Base-by-base conservation (phyloP, 2,329 filamentous ascomycete species). In the Trichoderma gracile region DNA sequence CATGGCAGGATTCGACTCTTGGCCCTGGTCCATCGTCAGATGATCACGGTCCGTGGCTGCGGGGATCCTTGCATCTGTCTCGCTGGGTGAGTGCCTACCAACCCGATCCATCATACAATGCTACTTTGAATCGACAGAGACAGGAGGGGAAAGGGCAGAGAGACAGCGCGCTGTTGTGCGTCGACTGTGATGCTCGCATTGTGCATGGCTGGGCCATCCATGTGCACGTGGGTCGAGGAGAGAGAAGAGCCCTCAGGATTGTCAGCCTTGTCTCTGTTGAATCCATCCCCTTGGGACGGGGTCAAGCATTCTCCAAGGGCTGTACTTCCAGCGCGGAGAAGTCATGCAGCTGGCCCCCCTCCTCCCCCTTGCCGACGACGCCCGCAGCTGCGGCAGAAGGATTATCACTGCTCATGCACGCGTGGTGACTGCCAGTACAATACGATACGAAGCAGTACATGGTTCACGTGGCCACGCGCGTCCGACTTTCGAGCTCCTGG, bases 11-110 rank as follows among this genome's bases (percentile, higher is more conserved):
- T 62, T 62, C 21, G n/a, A 49, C 33, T 12, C 38, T 45, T 15
- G 58, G 58, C 58, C 58, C 58, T 62, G 49, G 58, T 54, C 49
- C 25, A 50, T 54, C 58, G 58, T 62, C 58, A 62, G 49, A 62
- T 62, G 58, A 62, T 62, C 58, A 62, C 25, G 15, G 21, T 40
- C 58, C 58, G 21, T 43, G 58, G 33, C 21, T 64, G 61, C 61
- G 61, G 61, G 61, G 61, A 62, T 54, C 58, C 58, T 62, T 62
- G 58, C 58, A 19, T 58, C 47, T 45, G 10, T 43, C 23, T 60
- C 30, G 57, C 57, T 54, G 47, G 27, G 33, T 38, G 33, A 38
- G 33, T 38, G 10, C 5, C 3, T 14, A 12, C 43, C 15, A 25
- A 53, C 45, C 46, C 53, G 61, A 57, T 45, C 33, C 46, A n/a